Evolutionary conservation across 2,329 filamentous ascomycete species (phyloP).

Genomic region (Fusarium cyanostomum): DNA sequence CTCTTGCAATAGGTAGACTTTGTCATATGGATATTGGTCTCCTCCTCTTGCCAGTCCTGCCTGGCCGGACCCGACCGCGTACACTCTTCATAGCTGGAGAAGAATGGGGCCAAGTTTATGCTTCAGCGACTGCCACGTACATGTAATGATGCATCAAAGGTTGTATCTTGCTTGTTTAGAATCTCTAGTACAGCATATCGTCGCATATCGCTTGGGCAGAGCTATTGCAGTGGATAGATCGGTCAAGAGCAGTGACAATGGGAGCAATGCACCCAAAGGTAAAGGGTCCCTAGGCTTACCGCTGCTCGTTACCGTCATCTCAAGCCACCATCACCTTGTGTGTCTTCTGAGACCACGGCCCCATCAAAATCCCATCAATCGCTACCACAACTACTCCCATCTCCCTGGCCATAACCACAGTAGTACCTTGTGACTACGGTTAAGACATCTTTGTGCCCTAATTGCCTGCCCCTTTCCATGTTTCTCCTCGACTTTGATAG

Average conservation of each 20-base stretch:
- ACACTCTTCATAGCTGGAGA: neutral
- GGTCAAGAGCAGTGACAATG: neutral
- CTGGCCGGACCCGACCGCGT: neutral
- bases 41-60: neutral
- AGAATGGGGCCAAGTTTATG: neutral
- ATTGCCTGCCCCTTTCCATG: slow-evolving; percentile 2
- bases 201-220: neutral
- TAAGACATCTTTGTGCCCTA: neutral
- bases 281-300: neutral
- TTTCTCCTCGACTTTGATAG: slow-evolving; percentile 4
- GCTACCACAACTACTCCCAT: neutral
- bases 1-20: neutral
- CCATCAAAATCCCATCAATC: neutral
- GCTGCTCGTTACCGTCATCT: neutral
- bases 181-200: slow-evolving; percentile 5
- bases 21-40: neutral
- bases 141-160: neutral
- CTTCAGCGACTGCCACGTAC: neutral
- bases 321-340: neutral
- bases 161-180: slow-evolving; percentile 1
- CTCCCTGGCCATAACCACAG: neutral
- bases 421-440: neutral
- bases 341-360: neutral
- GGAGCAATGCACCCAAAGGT: neutral
- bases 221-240: neutral